Base-by-base conservation (phyloP, 805 yeast genomes). In the Wickerhamomyces ciferrii region DNA sequence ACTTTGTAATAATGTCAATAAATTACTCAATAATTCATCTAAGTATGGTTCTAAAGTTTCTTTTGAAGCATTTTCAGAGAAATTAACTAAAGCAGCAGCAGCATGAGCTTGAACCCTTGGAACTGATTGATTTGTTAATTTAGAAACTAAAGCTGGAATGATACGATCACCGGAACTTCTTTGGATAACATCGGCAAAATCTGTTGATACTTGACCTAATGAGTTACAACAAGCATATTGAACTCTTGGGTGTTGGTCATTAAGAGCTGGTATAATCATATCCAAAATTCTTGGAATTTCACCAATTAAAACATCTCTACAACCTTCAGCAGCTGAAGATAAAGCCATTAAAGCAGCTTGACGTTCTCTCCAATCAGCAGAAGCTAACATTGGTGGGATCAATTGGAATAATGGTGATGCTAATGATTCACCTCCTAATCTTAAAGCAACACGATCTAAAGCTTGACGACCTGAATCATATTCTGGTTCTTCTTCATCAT, bases 211-310 rank as follows among this genome's bases (percentile, higher is more conserved):
- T 72, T 94, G 99, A 44, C 99, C 99, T 50, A 94, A 71, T 0
- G 97, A 96, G 63, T 94, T 94, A 71, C 98, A 94, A 54, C 96
- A 87, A 29, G 97, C 97, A 71, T 90, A 92, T 62, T 92, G 98
- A 45, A 94, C 99, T 63, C 99, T 81, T 54, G 96, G 84, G 61
- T 94, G 97, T 5, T 79, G 78, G 66, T 94, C 98, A 43, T 80
- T 73, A 51, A 94, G 72, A n/a, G 85, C 72, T 4, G 98, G 97
- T 55, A 89, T 63, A 31, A 94, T 83, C 80, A 92, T 75, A 56
- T 87, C 95, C 53, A 94, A 70, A 41, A 94, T 80, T 58, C 79
- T 81, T 49, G 90, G 87, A 42, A 89, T 85, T 62, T 90, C 96
- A 29, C 78, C 71, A 42, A 87, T 84, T 67, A 94, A 74, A 14